Evolutionary conservation across 768 basidiomycete genomes (phyloP), one percentile per base, ranked within the genome.

Genomic region (Rubroboletus pulcherrimus): DNA sequence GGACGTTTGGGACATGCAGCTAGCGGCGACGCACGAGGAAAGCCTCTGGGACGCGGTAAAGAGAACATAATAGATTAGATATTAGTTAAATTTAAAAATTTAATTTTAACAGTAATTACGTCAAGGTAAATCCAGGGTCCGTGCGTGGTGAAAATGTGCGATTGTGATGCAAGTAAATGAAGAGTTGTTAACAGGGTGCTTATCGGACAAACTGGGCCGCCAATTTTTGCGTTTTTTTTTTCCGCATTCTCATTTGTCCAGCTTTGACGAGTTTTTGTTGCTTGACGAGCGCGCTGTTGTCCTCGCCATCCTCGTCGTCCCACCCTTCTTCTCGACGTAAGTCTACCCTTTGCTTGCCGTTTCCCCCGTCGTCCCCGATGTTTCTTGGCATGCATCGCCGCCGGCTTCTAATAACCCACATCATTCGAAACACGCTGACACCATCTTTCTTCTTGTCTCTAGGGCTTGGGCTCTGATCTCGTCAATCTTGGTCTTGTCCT

Each of bases 11-110:
- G 81, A 84, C 55, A 45, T 53, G 33, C 55, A 54, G 30, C 35
- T 58, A 14, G 76, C 73, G 24, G 62, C 55, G 33, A 56, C 51
- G 21, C 73, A 76, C 50, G 81, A 85, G 66, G 58, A 62, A 15
- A 35, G 54, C n/a, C 66, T 82, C 26, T 83, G 79, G 81, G 63
- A 31, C 0, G 52, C 55, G 10, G 19, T 56, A 21, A 39, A 7
- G 11, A 12, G 26, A 30, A 31, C 10, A 37, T 5, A 10, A 51
- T 38, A 46, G 61, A 56, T 50, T 49, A 54, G 49, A 53, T 54
- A 34, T 49, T 55, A 34, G 10, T 3, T 41, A 24, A 24, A 17
- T 21, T 21, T 21, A 21, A 21, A 21, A 38, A 10, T 17, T 8
- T 29, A 50, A 55, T 45, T 56, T 51, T 15, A 49, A 26, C 37